Conservation (phyloP, 768 basidiomycete genomes). For the Pisolithus albus region DNA sequence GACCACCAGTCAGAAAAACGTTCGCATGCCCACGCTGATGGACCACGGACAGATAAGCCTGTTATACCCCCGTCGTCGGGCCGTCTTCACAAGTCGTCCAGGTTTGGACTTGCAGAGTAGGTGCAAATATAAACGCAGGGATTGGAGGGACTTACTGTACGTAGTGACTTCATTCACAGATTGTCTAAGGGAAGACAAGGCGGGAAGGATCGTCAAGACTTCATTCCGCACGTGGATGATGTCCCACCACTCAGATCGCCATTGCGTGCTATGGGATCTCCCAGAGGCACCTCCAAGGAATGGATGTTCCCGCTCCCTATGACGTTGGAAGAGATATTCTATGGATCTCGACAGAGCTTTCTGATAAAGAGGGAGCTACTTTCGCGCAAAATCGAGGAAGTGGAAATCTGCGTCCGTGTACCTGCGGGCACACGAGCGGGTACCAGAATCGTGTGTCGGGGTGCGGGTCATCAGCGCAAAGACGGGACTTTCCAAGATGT, state of each 20-base stretch:
- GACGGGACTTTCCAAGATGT: conserved; percentile 56
- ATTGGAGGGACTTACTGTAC: conserved; percentile 5
- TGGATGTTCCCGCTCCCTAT: conserved; percentile 63
- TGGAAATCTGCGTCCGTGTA: conserved; percentile 54
- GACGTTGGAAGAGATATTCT: conserved; percentile 56
- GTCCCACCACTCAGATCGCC: conserved; percentile 29
- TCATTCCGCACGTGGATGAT: conserved; percentile 10
- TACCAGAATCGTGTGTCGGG: conserved; percentile 52
- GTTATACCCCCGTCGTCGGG: conserved; percentile 24
- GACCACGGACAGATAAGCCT: conserved; percentile 15
- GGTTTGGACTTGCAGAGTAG: conserved; percentile 24
- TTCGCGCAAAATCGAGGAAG: conserved; percentile 42
- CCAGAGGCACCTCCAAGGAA: conserved; percentile 40
- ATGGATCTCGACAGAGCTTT: conserved; percentile 50
- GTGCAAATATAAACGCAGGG: conserved; percentile 1
- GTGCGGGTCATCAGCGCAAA: conserved; percentile 60
- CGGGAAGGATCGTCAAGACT: conserved; percentile 1
- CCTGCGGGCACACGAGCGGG: conserved; percentile 57
- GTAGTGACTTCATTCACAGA: conserved; percentile 26
- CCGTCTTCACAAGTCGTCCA: conserved; percentile 16
- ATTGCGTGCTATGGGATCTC: conserved; percentile 35
- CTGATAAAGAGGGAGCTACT: conserved; percentile 52
- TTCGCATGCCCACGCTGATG: not conserved
- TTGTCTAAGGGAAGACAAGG: conserved; percentile 15
- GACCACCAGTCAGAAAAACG: conserved; percentile 9